A percentile compares a stretch with the other conserved stretches of the same genome.
Conservation (phyloP, 352 stramenopile species). For the Phytophthora pini region DNA sequence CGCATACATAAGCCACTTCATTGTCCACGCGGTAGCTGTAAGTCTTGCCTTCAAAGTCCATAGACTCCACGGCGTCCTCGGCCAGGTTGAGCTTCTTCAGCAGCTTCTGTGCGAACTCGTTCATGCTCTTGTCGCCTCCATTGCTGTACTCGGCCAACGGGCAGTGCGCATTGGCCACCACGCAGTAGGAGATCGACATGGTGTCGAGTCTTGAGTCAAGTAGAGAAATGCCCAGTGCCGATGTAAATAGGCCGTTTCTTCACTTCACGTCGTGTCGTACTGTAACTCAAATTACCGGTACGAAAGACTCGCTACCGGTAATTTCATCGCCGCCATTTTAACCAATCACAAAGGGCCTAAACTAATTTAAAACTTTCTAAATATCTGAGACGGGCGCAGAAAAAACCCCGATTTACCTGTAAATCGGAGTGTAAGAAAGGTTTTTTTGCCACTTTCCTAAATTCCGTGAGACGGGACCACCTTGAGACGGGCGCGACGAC, state of each 20-base stretch:
- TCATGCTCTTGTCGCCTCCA: constrained; percentile 86
- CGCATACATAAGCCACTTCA: constrained; percentile 86
- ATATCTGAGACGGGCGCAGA: too few relatives aligned
- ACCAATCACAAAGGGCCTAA: too few relatives aligned
- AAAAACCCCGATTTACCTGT: too few relatives aligned
- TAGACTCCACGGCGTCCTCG: constrained; percentile 75
- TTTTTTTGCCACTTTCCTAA: too few relatives aligned
- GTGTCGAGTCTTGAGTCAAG: constrained; percentile 3
- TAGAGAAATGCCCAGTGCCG: constrained; percentile 12
- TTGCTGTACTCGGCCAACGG: constrained; percentile 85
- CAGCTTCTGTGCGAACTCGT: constrained; percentile 86
- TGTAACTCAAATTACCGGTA: too few relatives aligned
- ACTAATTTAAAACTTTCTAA: too few relatives aligned
- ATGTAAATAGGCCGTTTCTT: constrained; percentile 17
- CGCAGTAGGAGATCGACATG: constrained; percentile 92
- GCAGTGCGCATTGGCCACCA: constrained; percentile 85
- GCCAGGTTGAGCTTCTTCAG: constrained; percentile 87
- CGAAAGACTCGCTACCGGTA: too few relatives aligned
- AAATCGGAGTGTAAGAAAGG: too few relatives aligned
- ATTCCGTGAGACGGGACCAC: too few relatives aligned
- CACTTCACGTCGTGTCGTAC: too few relatives aligned
- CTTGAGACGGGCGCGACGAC: too few relatives aligned
- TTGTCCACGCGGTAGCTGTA: constrained; percentile 90
- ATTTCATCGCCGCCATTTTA: too few relatives aligned
- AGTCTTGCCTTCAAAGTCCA: constrained; percentile 82